Evolutionary conservation across 768 basidiomycete species (phyloP).

Genomic region (Lyophyllum semitale): DNA sequence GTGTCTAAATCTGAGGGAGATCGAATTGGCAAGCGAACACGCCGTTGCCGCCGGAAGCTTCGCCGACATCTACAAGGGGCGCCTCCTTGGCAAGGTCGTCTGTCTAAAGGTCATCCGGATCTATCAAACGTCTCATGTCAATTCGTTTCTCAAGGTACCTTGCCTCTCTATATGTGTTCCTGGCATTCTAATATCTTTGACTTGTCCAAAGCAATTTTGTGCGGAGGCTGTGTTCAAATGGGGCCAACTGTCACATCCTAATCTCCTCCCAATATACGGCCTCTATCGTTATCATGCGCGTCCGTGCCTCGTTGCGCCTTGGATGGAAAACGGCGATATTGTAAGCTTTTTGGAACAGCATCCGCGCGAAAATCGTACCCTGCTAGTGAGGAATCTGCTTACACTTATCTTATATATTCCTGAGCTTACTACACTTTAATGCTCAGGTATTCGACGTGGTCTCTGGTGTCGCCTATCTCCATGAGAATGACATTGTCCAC

Average conservation of each 20-base stretch:
- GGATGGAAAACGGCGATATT: slow-evolving; percentile 38
- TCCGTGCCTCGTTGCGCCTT: slow-evolving; percentile 34
- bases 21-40: neutral
- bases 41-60: too few relatives aligned
- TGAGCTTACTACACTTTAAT: neutral
- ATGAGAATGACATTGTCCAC: slow-evolving; percentile 37
- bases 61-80: slow-evolving; percentile 10
- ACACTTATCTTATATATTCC: neutral
- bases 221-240: slow-evolving; percentile 11
- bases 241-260: slow-evolving; percentile 8
- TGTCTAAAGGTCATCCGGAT: slow-evolving; percentile 17
- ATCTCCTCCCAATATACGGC: slow-evolving; percentile 36
- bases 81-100: slow-evolving; percentile 5
- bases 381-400: neutral
- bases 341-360: slow-evolving; percentile 18
- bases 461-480: slow-evolving; percentile 32
- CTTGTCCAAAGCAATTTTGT: neutral
- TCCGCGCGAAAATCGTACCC: slow-evolving; percentile 9
- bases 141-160: slow-evolving; percentile 2
- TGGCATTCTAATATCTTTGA: neutral
- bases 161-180: neutral
- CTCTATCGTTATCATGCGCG: slow-evolving; percentile 22
- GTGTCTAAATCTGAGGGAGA: slow-evolving; percentile 6
- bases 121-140: slow-evolving; percentile 3
- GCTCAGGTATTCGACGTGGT: slow-evolving; percentile 32